Base-by-base conservation (phyloP, 441 rosid species). In the Cnidoscolus chayamansa region DNA sequence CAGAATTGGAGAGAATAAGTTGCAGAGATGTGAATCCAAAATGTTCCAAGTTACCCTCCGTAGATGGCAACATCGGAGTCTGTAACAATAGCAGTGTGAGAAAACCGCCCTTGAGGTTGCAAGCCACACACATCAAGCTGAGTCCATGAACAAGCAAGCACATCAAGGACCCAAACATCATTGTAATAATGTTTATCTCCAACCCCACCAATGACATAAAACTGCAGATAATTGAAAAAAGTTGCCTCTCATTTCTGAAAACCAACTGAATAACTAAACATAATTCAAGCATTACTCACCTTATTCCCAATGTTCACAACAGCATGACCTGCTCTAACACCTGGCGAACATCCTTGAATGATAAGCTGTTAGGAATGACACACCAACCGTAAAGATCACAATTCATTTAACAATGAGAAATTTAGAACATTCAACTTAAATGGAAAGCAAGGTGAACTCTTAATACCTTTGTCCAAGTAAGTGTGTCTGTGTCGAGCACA, bases 21-120 rank as follows among this genome's bases (percentile, higher is more conserved):
- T 56, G 1, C 1, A 15, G 63, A 10, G 15, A 63, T 7, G n/a
- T 30, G 55, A 48, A 61, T 51, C 75, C 35, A 16, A 45, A 37
- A 67, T 61, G 50, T 32, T 63, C 35, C 37, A 67, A 64, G 17
- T 67, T 74, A 88, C 93, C 96, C 96, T 81, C 96, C 96, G 40
- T 88, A 90, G 70, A 88, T 81, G 55, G 78, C 74, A 63, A 88
- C 82, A 67, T 85, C 85, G 0, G 78, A 78, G 25, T 69, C 84
- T 8, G 85, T 49, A 11, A 83, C 83, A 49, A 86, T 84, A 16
- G 93, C 90, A 10, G 93, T 76, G 69, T 90, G 96, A 71, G 96
- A 90, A 84, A 90, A 90, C 71, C 96, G 74, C 49, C 96, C 96
- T 68, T 80, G 91, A 17, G 96, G 93, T 67, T 83, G 87, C 75